Evolutionary conservation across 805 yeast species (phyloP).

Genomic region (Dipodascus geniculatus): DNA sequence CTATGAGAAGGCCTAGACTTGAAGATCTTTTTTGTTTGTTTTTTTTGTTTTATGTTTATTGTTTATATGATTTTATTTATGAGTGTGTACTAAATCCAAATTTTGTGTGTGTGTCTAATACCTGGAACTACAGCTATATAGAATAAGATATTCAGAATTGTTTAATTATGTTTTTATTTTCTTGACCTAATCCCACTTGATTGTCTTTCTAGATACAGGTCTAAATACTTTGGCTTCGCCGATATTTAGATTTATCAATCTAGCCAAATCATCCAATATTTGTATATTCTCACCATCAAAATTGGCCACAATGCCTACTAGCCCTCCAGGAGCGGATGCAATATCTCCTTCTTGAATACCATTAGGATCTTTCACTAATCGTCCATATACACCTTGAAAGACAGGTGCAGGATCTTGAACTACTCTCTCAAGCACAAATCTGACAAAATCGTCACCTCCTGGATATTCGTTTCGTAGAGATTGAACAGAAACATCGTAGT

Average conservation of each 20-base stretch:
- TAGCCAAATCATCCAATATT: not conserved
- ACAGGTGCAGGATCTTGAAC: not conserved
- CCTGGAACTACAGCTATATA: not conserved
- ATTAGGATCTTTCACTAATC: not conserved
- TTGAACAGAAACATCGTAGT: not conserved
- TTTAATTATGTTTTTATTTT: too few species aligned
- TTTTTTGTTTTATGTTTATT: not conserved
- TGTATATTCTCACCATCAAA: not conserved
- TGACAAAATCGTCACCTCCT: not conserved
- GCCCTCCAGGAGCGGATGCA: constrained; percentile 1
- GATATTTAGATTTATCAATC: constrained; percentile 47
- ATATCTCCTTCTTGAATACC: not conserved
- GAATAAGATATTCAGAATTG: not conserved
- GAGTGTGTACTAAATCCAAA: not conserved
- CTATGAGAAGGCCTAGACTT: constrained; percentile 32
- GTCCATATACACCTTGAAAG: not conserved
- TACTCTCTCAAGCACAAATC: not conserved
- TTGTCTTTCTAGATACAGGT: constrained; percentile 56
- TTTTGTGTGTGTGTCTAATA: constrained; percentile 1
- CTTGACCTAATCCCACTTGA: constrained; percentile 44
- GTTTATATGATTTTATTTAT: not conserved
- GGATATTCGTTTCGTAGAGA: not conserved
- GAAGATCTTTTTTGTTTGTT: not conserved
- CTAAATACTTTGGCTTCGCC: constrained; percentile 79
- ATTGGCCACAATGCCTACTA: not conserved